Percentiles rank a stretch among this genome's conserved stretches.
Conservation (phyloP, 2,329 filamentous ascomycete species). For the Botrytis squamosa region DNA sequence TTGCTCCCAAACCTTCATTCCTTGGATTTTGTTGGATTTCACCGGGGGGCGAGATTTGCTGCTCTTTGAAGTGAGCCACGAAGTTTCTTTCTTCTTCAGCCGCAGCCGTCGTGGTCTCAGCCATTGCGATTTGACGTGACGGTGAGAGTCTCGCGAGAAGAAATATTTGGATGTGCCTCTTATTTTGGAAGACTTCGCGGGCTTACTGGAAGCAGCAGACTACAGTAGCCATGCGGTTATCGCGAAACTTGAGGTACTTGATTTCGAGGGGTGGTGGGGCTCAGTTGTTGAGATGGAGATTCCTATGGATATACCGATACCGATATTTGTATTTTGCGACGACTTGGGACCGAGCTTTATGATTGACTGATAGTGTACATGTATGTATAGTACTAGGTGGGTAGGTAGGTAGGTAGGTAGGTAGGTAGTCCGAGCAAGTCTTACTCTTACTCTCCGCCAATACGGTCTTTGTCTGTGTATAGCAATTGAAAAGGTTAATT, state of each 20-base stretch:
- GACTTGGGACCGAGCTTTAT: conserved; percentile 8
- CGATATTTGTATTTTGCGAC: conserved; percentile 6
- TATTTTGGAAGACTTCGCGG: background rate
- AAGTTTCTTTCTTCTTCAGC: conserved; percentile 36
- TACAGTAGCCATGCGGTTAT: conserved; percentile 21
- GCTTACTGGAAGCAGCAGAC: conserved; percentile 16
- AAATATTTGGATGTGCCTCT: conserved; percentile 6
- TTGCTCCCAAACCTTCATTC: conserved; percentile 35
- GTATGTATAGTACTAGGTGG: background rate
- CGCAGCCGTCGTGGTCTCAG: conserved; percentile 13
- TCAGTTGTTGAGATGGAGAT: conserved; percentile 2
- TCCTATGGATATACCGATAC: background rate
- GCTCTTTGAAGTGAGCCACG: conserved; percentile 32
- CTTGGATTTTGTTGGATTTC: conserved; percentile 32
- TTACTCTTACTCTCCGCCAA: background rate
- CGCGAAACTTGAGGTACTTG: conserved; percentile 11
- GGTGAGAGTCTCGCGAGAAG: background rate
- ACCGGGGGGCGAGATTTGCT: conserved; percentile 29
- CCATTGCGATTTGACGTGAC: conserved; percentile 2
- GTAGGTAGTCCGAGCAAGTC: background rate
- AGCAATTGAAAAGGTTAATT: background rate
- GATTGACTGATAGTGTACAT: background rate
- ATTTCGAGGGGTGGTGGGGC: conserved; percentile 13
- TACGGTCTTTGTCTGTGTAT: conserved; percentile 4
- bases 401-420: too few species aligned